Evolutionary conservation across 768 basidiomycete species (phyloP).

Genomic region (Boletus pseudo-olivaceus): DNA sequence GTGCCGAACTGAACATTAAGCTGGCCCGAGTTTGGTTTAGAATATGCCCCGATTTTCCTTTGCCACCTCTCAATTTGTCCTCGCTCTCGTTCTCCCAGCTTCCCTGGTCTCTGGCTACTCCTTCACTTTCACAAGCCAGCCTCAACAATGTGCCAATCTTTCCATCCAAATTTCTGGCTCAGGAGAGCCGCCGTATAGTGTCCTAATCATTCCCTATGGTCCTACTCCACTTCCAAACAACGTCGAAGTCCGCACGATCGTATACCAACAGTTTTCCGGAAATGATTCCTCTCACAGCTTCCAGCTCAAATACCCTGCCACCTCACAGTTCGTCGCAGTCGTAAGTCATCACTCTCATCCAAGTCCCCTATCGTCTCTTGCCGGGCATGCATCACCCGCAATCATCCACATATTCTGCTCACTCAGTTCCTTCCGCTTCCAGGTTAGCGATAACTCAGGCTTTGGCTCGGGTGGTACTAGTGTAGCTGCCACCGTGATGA

Average conservation of each 20-base stretch:
- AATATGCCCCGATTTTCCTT: constrained; percentile 9
- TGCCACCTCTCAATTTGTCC: background rate
- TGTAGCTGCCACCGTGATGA: constrained; percentile 52
- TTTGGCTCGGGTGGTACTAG: constrained; percentile 79
- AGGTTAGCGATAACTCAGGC: constrained; percentile 58
- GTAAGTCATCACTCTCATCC: constrained; percentile 41
- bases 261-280: constrained; percentile 51
- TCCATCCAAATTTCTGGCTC: constrained; percentile 56
- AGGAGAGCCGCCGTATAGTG: constrained; percentile 63
- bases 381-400: background rate
- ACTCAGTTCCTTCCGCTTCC: background rate
- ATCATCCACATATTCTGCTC: background rate
- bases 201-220: constrained; percentile 67
- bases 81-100: constrained; percentile 21
- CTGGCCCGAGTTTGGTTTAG: background rate
- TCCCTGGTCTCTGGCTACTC: constrained; percentile 38
- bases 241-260: constrained; percentile 60
- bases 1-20: background rate
- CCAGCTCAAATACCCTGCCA: constrained; percentile 58
- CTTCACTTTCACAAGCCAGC: constrained; percentile 42
- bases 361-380: background rate
- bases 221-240: constrained; percentile 57
- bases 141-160: constrained; percentile 66
- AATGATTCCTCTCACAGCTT: constrained; percentile 43
- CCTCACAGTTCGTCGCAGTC: constrained; percentile 74